These are phyloP conservation scores for Castanea crenata DNA, from an alignment of 306 rosid species.

Conservation along the genomic window DNA sequence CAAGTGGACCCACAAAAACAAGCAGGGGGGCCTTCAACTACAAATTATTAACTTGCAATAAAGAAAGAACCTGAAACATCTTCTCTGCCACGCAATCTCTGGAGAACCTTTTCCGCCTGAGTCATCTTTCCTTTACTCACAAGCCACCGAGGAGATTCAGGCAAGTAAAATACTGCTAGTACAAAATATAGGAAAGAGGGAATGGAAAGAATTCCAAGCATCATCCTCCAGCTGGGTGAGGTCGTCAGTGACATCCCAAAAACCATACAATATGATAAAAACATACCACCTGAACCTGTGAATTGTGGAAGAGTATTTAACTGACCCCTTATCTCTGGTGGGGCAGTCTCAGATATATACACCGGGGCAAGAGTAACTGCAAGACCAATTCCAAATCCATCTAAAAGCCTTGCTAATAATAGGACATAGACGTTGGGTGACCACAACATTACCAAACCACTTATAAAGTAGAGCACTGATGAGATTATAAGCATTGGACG, in stretches of 20 bases:
- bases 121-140: conserved; percentile 84
- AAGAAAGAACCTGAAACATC: conserved; percentile 72
- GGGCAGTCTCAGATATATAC: conserved; percentile 83
- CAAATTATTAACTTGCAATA: neutral
- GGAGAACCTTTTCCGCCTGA: conserved; percentile 76
- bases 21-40: neutral
- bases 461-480: conserved; percentile 56
- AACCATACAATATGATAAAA: conserved; percentile 70
- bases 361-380: conserved; percentile 78
- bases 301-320: conserved; percentile 86
- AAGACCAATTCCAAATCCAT: conserved; percentile 86
- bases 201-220: conserved; percentile 78
- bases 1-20: neutral
- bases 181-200: conserved; percentile 59
- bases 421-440: conserved; percentile 73
- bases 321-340: conserved; percentile 77
- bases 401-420: conserved; percentile 62
- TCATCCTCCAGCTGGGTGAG: conserved; percentile 68
- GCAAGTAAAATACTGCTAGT: conserved; percentile 69
- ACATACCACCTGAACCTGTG: conserved; percentile 81
- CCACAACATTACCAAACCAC: conserved; percentile 78
- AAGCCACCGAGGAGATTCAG: conserved; percentile 89
- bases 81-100: conserved; percentile 68
- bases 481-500: conserved; percentile 71
- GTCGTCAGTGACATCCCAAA: conserved; percentile 57